Conservation (phyloP, 2,329 filamentous ascomycete genomes). For the Aspergillus tamarii region DNA sequence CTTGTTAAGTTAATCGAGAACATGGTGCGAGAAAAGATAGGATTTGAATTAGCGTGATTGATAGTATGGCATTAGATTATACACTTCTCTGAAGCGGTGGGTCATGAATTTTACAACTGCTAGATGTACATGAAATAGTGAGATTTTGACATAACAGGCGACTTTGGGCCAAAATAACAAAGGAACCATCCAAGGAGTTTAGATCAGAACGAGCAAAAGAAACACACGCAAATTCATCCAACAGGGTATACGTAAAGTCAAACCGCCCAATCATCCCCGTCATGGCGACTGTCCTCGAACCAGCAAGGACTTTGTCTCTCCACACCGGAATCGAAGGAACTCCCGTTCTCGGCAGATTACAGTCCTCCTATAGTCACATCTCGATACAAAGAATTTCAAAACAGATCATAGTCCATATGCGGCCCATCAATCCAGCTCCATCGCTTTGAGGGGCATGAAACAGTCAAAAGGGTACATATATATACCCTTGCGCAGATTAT, state of each 20-base stretch:
- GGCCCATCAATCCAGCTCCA: not conserved
- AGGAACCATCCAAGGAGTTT: slow-evolving; percentile 7
- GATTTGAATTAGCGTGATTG: not conserved
- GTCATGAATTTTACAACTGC: not conserved
- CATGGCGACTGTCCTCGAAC: slow-evolving; percentile 21
- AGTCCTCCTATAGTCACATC: slow-evolving; percentile 10
- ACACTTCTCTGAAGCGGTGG: not conserved
- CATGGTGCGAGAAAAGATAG: not conserved
- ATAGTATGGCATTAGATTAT: not conserved
- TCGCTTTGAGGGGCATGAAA: not conserved
- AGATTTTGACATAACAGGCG: not conserved
- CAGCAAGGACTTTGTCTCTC: slow-evolving; percentile 21
- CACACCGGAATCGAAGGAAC: slow-evolving; percentile 12
- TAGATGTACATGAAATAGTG: slow-evolving; percentile 8
- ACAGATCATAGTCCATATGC: slow-evolving; percentile 3
- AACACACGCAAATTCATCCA: slow-evolving; percentile 12
- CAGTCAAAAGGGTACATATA: slow-evolving; percentile 1
- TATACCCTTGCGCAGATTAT: slow-evolving; percentile 10
- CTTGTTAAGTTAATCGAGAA: not conserved
- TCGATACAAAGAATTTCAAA: slow-evolving; percentile 6
- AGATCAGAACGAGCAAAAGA: not conserved
- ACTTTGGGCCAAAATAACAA: slow-evolving; percentile 6
- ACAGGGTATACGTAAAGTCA: slow-evolving; percentile 24
- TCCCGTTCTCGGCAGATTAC: slow-evolving; percentile 16
- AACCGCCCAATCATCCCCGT: slow-evolving; percentile 9